These are phyloP conservation scores for Smallanthus sonchifolius DNA, from an alignment of 129 eudicot genomes.

Conservation along the genomic window DNA sequence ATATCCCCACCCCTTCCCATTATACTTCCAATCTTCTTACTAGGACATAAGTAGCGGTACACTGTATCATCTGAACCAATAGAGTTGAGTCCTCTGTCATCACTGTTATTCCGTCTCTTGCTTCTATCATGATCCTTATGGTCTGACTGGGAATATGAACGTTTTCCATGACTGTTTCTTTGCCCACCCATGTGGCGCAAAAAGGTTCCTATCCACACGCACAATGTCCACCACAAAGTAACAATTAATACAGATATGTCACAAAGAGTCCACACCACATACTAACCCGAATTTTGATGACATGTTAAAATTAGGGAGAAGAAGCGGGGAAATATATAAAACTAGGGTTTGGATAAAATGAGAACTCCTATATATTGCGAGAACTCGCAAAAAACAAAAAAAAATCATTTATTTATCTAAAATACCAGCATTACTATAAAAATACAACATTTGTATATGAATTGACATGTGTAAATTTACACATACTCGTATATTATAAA, in stretches of 20 bases:
- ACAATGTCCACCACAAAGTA: neutral
- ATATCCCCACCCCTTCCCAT: constrained; percentile 99
- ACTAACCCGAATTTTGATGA: neutral
- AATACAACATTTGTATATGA: no score
- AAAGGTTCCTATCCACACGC: neutral
- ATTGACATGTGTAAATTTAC: no score
- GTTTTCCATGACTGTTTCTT: constrained; percentile 76
- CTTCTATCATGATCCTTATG: constrained; percentile 62
- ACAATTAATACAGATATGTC: neutral
- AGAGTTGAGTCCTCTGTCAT: constrained; percentile 50
- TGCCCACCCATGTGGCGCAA: constrained; percentile 74
- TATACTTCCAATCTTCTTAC: constrained; percentile 82
- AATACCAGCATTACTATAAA: no score
- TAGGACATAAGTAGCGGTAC: constrained; percentile 86
- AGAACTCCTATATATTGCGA: no score
- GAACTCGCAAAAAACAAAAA: no score
- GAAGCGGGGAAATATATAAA: neutral
- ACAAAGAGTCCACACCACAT: no score
- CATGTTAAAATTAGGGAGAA: neutral
- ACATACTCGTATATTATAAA: no score
- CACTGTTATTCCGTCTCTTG: constrained; percentile 55
- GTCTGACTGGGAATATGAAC: constrained; percentile 65
- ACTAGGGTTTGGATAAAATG: neutral
- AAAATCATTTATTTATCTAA: no score
- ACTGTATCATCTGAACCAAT: constrained; percentile 90